Conservation (phyloP, 2,329 filamentous ascomycete species). For the Ambrosiella beaveri region DNA sequence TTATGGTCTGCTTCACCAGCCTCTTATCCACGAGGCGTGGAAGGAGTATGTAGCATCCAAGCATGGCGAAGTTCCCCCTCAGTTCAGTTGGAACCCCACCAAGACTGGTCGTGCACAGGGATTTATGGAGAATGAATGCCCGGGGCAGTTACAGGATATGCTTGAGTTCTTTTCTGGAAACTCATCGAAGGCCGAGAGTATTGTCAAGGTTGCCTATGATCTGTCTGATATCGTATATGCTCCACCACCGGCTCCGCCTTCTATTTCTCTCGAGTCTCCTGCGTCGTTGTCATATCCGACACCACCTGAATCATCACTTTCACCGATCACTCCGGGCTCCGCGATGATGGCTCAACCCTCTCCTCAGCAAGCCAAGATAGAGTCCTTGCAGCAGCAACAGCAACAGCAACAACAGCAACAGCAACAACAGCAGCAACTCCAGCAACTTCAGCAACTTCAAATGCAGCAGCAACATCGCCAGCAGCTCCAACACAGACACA, state of each 20-base stretch:
- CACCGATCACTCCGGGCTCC: conserved; percentile 15
- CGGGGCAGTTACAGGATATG: conserved; percentile 45
- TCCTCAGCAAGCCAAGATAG: conserved; percentile 18
- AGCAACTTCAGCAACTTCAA: conserved; percentile 17
- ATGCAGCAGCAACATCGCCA: conserved; percentile 16
- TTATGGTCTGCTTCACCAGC: conserved; percentile 49
- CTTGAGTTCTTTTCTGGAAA: conserved; percentile 47
- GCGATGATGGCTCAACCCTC: conserved; percentile 17
- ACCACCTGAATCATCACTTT: conserved; percentile 17
- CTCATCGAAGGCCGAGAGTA: conserved; percentile 36
- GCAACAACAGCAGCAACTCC: conserved; percentile 13
- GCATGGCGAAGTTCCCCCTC: conserved; percentile 39
- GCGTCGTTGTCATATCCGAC: conserved; percentile 15
- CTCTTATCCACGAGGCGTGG: conserved; percentile 44
- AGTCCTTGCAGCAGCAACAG: conserved; percentile 20
- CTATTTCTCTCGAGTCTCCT: conserved; percentile 15
- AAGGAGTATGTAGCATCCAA: conserved; percentile 35
- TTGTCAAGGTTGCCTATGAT: conserved; percentile 42
- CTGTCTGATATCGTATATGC: conserved; percentile 31
- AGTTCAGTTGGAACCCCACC: conserved; percentile 44
- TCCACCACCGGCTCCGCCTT: conserved; percentile 11
- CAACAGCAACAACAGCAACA: conserved; percentile 17
- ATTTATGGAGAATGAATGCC: conserved; percentile 43
- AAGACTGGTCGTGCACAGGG: conserved; percentile 39
- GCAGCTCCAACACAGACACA: conserved; percentile 7